Evolutionary conservation across 371 early-diverging fungal genomes (phyloP).

Genomic region (Syncephalastrum contaminatum): DNA sequence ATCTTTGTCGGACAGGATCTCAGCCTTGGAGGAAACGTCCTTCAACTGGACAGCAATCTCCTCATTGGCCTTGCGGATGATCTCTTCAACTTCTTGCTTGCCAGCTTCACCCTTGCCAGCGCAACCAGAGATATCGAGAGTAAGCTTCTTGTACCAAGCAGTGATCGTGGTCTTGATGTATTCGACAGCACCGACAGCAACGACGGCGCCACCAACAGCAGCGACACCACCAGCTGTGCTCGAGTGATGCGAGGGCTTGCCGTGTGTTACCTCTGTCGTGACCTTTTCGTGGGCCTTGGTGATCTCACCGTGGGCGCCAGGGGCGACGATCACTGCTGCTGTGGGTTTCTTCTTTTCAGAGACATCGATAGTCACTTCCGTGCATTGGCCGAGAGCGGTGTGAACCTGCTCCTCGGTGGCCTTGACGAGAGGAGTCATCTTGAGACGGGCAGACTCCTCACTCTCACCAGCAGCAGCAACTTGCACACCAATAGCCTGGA

Average conservation of each 20-base stretch:
- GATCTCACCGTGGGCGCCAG: too few species aligned
- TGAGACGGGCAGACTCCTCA: not conserved
- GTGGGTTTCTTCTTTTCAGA: not conserved
- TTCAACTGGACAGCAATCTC: constrained; percentile 8
- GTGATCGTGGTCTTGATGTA: constrained; percentile 26
- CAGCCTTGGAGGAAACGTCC: constrained; percentile 3
- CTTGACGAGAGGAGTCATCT: constrained; percentile 7
- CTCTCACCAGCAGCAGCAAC: constrained; percentile 2
- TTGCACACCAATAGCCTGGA: constrained; percentile 15
- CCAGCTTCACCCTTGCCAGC: constrained; percentile 10
- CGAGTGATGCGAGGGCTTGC: too few species aligned
- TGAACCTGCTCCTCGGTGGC: constrained; percentile 10
- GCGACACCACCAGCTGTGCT: not conserved
- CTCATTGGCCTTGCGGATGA: constrained; percentile 25
- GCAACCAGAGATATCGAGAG: constrained; percentile 21
- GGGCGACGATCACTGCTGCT: not conserved
- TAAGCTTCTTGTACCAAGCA: constrained; percentile 29
- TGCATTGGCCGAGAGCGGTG: constrained; percentile 2
- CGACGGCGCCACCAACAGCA: constrained; percentile 5
- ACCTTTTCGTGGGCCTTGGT: too few species aligned
- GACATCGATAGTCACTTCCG: constrained; percentile 2
- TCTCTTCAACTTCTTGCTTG: constrained; percentile 24
- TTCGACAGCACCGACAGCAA: constrained; percentile 9
- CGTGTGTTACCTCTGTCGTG: too few species aligned
- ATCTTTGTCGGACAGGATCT: not conserved